Base-by-base conservation (phyloP, 2,329 filamentous ascomycete species). In the Fusarium siculi region DNA sequence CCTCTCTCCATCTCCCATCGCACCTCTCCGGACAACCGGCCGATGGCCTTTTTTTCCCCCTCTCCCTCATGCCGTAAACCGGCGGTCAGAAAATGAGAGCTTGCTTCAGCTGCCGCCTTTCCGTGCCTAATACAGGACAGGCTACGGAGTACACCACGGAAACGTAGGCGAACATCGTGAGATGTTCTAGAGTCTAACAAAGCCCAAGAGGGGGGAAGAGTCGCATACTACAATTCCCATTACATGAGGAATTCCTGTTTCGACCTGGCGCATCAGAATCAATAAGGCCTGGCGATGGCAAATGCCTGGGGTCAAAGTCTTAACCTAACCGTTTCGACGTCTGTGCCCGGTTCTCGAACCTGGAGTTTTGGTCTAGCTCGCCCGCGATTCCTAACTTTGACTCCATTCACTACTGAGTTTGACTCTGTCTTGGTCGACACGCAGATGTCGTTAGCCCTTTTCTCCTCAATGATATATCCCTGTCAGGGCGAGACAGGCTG, bases 181-280 rank as follows among this genome's bases (percentile, higher is more conserved):
- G 57, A 52, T 68, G 49, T 63, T 63, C 55, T 44, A 72, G 60
- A 44, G 53, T 56, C 39, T 32, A 46, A 56, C 11, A 32, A 37
- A 34, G 28, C 28, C 53, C 11, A 54, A 49, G 37, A 12, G 23
- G 59, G 55, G 43, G 50, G 52, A 55, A 55, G 50, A 66, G 63
- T 67, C 46, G 54, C 63, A 67, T 68, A 60, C 62, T 64, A 19
- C 46, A 70, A 70, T 73, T 70, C 65, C 60, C 70, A 73, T 73
- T 73, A 73, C 70, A 70, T 73, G 65, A 73, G 68, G 60, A 67
- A 50, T 63, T 72, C 70, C 70, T 47, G 47, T 52, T 73, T 70
- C 39, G 70, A 73, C 64, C 40, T 73, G 65, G 69, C 56, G 61
- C 65, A 64, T 63, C 66, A 53, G 61, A 63, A 25, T 53, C 46